Evolutionary conservation across 768 basidiomycete species (phyloP), one percentile per base, ranked within the genome.

Genomic region (Boletus barrowsii): DNA sequence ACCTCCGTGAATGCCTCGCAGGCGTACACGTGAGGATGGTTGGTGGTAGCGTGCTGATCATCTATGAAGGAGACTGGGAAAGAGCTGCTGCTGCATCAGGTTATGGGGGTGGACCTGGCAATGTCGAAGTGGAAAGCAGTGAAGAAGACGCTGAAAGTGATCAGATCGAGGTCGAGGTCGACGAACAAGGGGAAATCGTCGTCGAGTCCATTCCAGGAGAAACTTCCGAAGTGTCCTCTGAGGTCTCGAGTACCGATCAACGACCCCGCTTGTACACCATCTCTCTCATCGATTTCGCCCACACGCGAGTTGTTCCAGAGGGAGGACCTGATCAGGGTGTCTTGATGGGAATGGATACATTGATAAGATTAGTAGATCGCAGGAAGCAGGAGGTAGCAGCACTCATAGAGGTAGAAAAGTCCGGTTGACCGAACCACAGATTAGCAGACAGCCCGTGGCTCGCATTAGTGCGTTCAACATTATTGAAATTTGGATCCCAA

Each of bases 231-330:
- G 44, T 71, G 61, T n/a, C 42, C 35, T 51, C 78, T 75, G 32
- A 77, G 76, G 17, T 79, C 83, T 32, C 65, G 4, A 40, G 10
- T 20, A n/a, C 14, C 9, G 58, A 58, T 10, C 24, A 42, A 22
- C 36, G 17, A 6, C 54, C 57, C n/a, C 56, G 66, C 47, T 48
- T 62, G 45, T 87, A 80, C 57, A 75, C 77, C 14, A 77, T 97
- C 55, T 87, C 86, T 59, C 73, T 97, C 59, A 98, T 98, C 60
- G 96, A 99, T 74, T 98, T 99, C 68, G 95, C 94, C 8, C 96
- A 98, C 69, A 88, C 93, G 3, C 74, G 79, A 22, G 57, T 88
- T 13, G 76, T 71, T 8, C 80, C 83, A 0, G 91, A 88, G 0
- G 62, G 83, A 61, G 95, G 94, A 5, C 83, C 85, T 2, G 95